Evolutionary conservation across 257 asterid genomes (phyloP).

Genomic region (Solanum pinnatisectum): DNA sequence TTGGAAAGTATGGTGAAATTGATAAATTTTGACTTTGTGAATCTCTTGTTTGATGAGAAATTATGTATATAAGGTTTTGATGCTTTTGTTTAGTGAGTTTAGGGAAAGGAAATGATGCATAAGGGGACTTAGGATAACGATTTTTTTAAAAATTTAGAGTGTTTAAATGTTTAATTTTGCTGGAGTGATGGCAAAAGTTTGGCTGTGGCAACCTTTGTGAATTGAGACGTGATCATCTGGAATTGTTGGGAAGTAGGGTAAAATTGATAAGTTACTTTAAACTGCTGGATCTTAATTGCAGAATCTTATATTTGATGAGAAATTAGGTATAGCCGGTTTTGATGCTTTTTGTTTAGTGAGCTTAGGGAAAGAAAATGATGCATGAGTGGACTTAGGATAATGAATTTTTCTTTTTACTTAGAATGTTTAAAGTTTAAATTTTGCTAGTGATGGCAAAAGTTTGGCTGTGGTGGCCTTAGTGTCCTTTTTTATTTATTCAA

Average conservation of each 20-base stretch:
- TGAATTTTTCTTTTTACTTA: too few species aligned
- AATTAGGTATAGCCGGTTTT: background rate
- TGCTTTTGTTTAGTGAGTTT: background rate
- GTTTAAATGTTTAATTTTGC: too few species aligned
- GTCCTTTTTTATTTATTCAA: background rate
- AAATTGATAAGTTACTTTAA: background rate
- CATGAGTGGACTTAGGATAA: background rate
- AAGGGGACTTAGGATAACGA: background rate
- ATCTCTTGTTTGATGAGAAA: background rate
- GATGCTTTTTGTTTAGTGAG: background rate
- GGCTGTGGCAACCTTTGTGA: too few species aligned
- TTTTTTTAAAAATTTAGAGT: too few species aligned
- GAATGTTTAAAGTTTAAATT: background rate
- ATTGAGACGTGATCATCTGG: background rate
- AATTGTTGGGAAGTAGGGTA: background rate
- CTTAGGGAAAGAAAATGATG: background rate
- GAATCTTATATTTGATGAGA: background rate
- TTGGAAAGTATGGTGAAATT: background rate
- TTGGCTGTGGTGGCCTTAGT: background rate
- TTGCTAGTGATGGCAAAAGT: background rate
- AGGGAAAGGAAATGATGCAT: background rate
- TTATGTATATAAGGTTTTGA: background rate
- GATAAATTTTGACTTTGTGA: background rate
- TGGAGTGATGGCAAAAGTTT: too few species aligned
- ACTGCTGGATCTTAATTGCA: background rate